Conservation (phyloP, 2,329 filamentous ascomycete species). For the Peltaster fructicola region DNA sequence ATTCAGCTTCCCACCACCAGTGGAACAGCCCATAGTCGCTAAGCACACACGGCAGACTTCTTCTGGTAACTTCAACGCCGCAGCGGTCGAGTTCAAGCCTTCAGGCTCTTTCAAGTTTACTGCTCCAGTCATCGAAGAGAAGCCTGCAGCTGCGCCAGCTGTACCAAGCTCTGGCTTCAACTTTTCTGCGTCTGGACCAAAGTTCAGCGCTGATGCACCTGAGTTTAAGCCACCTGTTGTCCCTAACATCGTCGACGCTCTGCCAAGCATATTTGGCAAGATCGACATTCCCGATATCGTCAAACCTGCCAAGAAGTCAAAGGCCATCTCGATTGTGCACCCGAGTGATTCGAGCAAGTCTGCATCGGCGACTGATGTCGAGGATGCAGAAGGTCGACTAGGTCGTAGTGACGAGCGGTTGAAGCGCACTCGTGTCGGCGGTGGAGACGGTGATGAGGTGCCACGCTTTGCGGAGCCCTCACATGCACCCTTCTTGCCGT, state of each 20-base stretch:
- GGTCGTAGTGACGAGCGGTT: conserved; percentile 48
- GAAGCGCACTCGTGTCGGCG: conserved; percentile 55
- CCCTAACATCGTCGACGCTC: conserved; percentile 23
- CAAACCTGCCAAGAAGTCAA: conserved; percentile 54
- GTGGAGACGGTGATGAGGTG: conserved; percentile 52
- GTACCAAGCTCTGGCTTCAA: conserved; percentile 18
- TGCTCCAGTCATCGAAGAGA: conserved; percentile 1
- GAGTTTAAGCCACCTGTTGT: conserved; percentile 8
- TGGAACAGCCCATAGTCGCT: conserved; percentile 1
- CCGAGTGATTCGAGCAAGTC: conserved; percentile 17
- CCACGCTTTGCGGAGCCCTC: conserved; percentile 49
- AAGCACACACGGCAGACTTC: conserved; percentile 13
- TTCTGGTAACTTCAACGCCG: conserved; percentile 42
- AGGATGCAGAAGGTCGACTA: conserved; percentile 44
- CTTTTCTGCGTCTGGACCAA: conserved; percentile 16
- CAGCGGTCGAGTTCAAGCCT: conserved; percentile 24
- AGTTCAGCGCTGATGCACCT: conserved; percentile 13
- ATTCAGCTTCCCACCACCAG: not conserved
- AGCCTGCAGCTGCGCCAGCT: too few species aligned
- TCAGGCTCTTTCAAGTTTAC: conserved; percentile 7
- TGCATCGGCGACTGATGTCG: conserved; percentile 19
- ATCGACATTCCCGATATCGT: conserved; percentile 46
- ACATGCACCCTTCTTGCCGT: conserved; percentile 10
- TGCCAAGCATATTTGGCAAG: conserved; percentile 19
- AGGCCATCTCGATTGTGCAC: conserved; percentile 63